phyloP scores from a whole-genome alignment of 495 filamentous ascomycete species.

The Aspergillus homomorphus region DNA sequence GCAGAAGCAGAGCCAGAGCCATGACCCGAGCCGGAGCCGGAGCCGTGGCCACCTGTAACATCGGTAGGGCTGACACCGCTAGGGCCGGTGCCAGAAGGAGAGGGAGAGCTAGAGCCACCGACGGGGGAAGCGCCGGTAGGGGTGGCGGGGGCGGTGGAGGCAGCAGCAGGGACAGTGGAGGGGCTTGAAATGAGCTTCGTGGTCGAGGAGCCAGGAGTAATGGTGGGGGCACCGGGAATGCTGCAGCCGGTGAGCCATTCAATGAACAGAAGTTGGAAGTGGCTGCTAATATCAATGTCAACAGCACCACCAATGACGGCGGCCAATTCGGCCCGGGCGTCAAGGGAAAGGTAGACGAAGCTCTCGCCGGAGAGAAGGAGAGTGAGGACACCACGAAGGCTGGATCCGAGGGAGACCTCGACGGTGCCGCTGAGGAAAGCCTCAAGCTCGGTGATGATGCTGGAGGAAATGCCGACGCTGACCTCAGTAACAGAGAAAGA shows the following conservation, averaged over 20 bases:
- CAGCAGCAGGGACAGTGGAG: constrained; percentile 14
- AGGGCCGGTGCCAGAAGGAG: constrained; percentile 4
- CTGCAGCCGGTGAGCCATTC: constrained; percentile 43
- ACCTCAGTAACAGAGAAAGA: constrained; percentile 30
- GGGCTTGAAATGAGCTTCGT: constrained; percentile 22
- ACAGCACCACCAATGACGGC: constrained; percentile 38
- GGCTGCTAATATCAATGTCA: constrained; percentile 29
- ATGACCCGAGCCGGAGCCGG: constrained; percentile 6
- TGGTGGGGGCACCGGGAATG: constrained; percentile 23
- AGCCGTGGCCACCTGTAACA: constrained; percentile 8
- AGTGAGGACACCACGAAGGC: constrained; percentile 36
- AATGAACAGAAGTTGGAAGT: constrained; percentile 34
- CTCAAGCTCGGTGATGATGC: constrained; percentile 30
- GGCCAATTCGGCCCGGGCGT: constrained; percentile 40
- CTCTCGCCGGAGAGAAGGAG: constrained; percentile 36
- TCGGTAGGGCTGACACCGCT: constrained; percentile 4
- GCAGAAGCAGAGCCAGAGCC: constrained; percentile 10
- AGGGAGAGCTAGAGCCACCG: constrained; percentile 6
- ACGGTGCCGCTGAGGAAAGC: constrained; percentile 31
- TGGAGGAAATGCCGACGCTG: constrained; percentile 27
- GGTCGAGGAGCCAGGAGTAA: constrained; percentile 19
- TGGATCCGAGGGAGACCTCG: constrained; percentile 29
- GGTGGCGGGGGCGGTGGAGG: constrained; percentile 7
- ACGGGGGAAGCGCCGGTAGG: background rate
- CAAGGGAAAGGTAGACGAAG: constrained; percentile 32